phyloP scores from a whole-genome alignment of 2,329 filamentous ascomycete species.

The Aspergillus neoniger region DNA sequence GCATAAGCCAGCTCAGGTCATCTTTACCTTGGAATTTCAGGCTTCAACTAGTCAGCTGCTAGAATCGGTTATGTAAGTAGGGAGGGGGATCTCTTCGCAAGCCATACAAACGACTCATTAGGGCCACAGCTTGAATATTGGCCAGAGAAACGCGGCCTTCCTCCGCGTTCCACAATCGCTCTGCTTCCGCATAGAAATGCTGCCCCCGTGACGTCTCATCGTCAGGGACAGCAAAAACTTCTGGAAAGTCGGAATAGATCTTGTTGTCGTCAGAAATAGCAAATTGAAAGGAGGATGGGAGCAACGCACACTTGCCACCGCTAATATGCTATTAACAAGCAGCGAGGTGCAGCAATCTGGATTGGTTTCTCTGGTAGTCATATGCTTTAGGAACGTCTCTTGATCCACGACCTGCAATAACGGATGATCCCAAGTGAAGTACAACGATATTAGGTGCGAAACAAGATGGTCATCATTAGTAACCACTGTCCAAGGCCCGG shows the following conservation, averaged over 20 bases:
- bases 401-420: constrained; percentile 80
- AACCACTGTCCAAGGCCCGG: constrained; percentile 70
- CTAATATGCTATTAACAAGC: constrained; percentile 84
- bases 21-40: constrained; percentile 31
- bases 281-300: neutral
- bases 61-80: neutral
- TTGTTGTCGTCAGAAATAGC: constrained; percentile 21
- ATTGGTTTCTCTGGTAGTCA: constrained; percentile 38
- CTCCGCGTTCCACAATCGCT: constrained; percentile 39
- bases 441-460: constrained; percentile 83
- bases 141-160: constrained; percentile 34
- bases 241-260: constrained; percentile 41
- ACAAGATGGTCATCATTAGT: constrained; percentile 74
- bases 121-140: constrained; percentile 39
- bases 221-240: constrained; percentile 29
- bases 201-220: constrained; percentile 35
- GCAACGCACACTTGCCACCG: constrained; percentile 46
- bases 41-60: constrained; percentile 26
- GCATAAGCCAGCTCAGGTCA: constrained; percentile 31
- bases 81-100: neutral
- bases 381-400: constrained; percentile 67
- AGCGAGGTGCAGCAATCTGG: constrained; percentile 79
- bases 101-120: constrained; percentile 37
- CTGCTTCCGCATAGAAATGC: constrained; percentile 39
- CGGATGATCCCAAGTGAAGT: constrained; percentile 92